A percentile compares a stretch with the other conserved stretches of the same genome.
Evolutionary conservation across 2,329 filamentous ascomycete species (phyloP).

Genomic region (Aspergillus sp.): DNA sequence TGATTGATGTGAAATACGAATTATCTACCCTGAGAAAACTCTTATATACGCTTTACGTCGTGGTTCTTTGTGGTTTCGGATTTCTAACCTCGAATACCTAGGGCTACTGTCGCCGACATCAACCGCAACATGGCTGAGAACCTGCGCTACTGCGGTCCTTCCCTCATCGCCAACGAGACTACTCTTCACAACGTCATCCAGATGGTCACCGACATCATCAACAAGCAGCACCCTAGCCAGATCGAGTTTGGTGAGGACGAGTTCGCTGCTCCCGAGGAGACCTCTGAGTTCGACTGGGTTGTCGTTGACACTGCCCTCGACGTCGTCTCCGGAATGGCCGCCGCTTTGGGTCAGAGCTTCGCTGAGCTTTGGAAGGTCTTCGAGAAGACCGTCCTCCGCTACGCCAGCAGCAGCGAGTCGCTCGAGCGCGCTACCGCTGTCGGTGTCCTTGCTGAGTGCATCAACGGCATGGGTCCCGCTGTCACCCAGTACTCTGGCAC

Average conservation of each 20-base stretch:
- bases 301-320: constrained; percentile 92
- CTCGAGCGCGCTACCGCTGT: constrained; percentile 85
- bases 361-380: constrained; percentile 91
- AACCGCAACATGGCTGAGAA: constrained; percentile 88
- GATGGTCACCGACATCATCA: constrained; percentile 71
- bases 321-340: constrained; percentile 75
- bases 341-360: constrained; percentile 74
- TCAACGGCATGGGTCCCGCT: constrained; percentile 72
- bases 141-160: constrained; percentile 83
- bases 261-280: constrained; percentile 63
- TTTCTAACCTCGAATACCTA: constrained; percentile 46
- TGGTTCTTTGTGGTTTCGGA: constrained; percentile 12
- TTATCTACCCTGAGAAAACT: constrained; percentile 41
- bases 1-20: constrained; percentile 84
- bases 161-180: constrained; percentile 67
- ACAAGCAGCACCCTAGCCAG: constrained; percentile 87
- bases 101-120: constrained; percentile 84
- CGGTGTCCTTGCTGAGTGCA: constrained; percentile 85
- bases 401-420: constrained; percentile 75
- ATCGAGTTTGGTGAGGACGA: constrained; percentile 80
- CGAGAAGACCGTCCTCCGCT: constrained; percentile 84
- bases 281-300: constrained; percentile 95
- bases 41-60: constrained; percentile 29
- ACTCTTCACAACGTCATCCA: constrained; percentile 71
- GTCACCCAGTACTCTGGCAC: constrained; percentile 73